Conservation (phyloP, 306 rosid species). For the Sechiopsis laciniata region DNA sequence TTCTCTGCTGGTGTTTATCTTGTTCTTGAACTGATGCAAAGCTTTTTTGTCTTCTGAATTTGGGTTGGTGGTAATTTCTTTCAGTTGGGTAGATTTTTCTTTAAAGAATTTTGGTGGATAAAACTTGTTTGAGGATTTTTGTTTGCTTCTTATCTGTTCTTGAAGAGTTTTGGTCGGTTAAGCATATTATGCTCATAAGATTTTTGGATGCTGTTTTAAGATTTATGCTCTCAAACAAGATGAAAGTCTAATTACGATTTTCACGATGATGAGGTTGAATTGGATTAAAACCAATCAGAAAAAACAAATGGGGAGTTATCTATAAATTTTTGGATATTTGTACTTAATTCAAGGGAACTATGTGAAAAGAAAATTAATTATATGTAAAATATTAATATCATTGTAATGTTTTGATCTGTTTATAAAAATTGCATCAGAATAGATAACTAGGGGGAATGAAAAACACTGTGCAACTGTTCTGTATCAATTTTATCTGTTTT, state of each 20-base stretch:
- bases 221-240: too few relatives aligned
- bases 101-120: neutral
- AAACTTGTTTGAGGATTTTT: neutral
- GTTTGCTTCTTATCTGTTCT: neutral
- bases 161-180: neutral
- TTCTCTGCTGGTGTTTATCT: neutral
- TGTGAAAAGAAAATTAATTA: neutral
- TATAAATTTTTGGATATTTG: neutral
- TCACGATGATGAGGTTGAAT: too few relatives aligned
- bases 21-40: neutral
- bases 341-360: neutral
- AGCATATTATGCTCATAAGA: neutral
- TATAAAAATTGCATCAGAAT: neutral
- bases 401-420: conserved; percentile 5
- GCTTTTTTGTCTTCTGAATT: neutral
- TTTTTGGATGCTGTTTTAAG: too few relatives aligned
- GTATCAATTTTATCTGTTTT: conserved; percentile 5
- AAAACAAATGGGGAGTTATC: too few relatives aligned
- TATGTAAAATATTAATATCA: neutral
- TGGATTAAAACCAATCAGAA: too few relatives aligned
- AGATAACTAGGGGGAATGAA: neutral
- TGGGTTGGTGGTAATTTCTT: neutral
- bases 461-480: neutral
- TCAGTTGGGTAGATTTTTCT: neutral
- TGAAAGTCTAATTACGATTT: too few relatives aligned